A percentile compares a stretch with the other conserved stretches of the same genome.
phyloP scores from a whole-genome alignment of 2,329 filamentous ascomycete species.

The Trichoderma sp. region DNA sequence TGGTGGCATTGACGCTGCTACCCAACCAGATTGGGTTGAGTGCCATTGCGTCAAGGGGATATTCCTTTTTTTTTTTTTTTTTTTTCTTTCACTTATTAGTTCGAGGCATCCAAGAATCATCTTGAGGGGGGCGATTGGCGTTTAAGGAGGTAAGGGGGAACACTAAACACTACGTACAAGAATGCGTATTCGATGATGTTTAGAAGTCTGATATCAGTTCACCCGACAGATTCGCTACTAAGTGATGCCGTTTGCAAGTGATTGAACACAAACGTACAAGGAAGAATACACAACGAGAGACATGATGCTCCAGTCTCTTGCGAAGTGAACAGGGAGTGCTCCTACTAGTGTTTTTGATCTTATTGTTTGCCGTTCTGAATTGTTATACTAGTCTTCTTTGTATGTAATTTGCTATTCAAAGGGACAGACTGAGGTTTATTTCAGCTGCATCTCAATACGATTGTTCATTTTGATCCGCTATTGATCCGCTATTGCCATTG shows the following conservation, averaged over 20 bases:
- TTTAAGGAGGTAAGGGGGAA: constrained; percentile 2
- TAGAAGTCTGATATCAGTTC: background rate
- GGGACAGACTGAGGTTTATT: too few relatives aligned
- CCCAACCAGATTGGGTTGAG: background rate
- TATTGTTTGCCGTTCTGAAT: too few relatives aligned
- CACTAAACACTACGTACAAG: background rate
- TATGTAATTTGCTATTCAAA: background rate
- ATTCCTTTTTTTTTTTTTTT: background rate
- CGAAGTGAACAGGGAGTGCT: background rate
- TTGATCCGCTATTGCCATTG: too few relatives aligned
- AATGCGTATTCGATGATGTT: background rate
- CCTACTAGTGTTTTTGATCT: too few relatives aligned
- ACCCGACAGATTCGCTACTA: background rate
- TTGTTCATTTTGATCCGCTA: background rate
- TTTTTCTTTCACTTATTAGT: background rate
- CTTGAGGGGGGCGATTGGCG: background rate
- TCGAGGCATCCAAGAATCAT: background rate
- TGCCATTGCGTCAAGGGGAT: background rate
- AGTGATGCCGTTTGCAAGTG: background rate
- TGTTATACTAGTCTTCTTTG: too few relatives aligned
- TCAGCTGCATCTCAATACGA: background rate
- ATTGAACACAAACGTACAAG: background rate
- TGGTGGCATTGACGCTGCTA: background rate
- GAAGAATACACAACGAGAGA: background rate
- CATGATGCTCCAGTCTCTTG: background rate